Evolutionary conservation across 2,329 filamentous ascomycete species (phyloP).

Genomic region (Fusarium nelsonii): DNA sequence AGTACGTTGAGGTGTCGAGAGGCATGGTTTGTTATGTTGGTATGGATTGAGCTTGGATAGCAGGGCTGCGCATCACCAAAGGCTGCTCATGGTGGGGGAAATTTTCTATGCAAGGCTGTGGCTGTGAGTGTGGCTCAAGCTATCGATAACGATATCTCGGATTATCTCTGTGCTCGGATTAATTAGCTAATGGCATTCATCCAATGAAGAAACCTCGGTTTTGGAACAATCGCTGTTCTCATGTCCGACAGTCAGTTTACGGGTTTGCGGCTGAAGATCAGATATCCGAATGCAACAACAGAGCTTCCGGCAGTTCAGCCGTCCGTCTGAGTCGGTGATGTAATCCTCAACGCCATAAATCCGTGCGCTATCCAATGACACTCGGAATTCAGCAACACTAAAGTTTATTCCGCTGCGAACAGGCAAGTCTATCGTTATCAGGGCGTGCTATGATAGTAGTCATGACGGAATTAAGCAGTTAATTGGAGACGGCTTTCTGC

Average conservation of each 20-base stretch:
- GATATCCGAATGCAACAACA: slow-evolving; percentile 32
- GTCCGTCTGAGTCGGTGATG: slow-evolving; percentile 18
- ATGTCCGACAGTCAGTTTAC: slow-evolving; percentile 29
- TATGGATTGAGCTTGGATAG: slow-evolving; percentile 5
- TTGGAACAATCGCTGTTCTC: slow-evolving; percentile 38
- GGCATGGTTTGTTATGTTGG: slow-evolving; percentile 71
- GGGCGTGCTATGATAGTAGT: neutral
- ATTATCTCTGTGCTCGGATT: slow-evolving; percentile 33
- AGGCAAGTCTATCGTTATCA: neutral
- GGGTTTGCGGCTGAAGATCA: slow-evolving; percentile 17
- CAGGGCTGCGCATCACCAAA: slow-evolving; percentile 21
- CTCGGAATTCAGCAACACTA: slow-evolving; percentile 1
- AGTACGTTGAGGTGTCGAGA: slow-evolving; percentile 93
- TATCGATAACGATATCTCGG: slow-evolving; percentile 17
- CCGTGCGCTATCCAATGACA: slow-evolving; percentile 8
- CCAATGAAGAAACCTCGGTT: slow-evolving; percentile 33
- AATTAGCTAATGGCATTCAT: neutral
- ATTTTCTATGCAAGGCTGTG: slow-evolving; percentile 39
- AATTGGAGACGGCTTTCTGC: neutral
- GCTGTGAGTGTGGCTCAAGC: slow-evolving; percentile 42
- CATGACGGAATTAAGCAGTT: slow-evolving; percentile 16
- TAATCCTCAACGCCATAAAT: slow-evolving; percentile 25
- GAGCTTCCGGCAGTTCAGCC: neutral
- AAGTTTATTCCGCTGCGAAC: neutral
- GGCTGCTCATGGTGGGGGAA: slow-evolving; percentile 45